Conservation (phyloP, 1,284 basidiomycete species). For the Ustilago esculenta region DNA sequence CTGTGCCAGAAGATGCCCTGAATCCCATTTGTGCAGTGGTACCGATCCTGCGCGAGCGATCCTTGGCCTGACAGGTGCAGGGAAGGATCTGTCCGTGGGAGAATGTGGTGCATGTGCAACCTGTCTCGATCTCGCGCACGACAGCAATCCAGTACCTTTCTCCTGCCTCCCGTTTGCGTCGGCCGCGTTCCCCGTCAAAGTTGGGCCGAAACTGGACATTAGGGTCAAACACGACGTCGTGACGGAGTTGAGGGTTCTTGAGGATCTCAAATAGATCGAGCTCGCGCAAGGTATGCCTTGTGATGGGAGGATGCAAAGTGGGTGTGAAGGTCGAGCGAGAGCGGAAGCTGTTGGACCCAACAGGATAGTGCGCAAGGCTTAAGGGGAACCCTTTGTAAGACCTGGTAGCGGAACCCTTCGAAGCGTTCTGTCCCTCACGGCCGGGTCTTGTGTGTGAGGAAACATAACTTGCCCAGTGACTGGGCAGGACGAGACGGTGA, state of each 20-base stretch:
- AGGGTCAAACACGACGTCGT: constrained; percentile 83
- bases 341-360: constrained; percentile 19
- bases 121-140: constrained; percentile 78
- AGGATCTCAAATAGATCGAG: constrained; percentile 86
- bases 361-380: constrained; percentile 17
- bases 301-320: constrained; percentile 79
- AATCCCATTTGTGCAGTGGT: not conserved
- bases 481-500: constrained; percentile 43
- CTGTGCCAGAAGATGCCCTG: no score
- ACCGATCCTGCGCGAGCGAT: constrained; percentile 6
- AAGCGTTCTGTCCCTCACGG: constrained; percentile 6
- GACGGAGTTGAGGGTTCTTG: constrained; percentile 87
- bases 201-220: constrained; percentile 68
- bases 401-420: constrained; percentile 2
- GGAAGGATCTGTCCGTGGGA: constrained; percentile 61
- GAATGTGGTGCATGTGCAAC: constrained; percentile 86
- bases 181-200: constrained; percentile 70
- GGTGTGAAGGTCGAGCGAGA: constrained; percentile 68
- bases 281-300: constrained; percentile 81
- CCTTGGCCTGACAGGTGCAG: constrained; percentile 63
- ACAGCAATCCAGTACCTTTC: constrained; percentile 88
- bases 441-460: constrained; percentile 19
- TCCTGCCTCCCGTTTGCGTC: constrained; percentile 78
- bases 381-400: constrained; percentile 18
- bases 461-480: constrained; percentile 34